Percentiles rank a stretch among this genome's conserved stretches.
Conservation (phyloP, 139 green algal species). For the Zygnema cylindricum region DNA sequence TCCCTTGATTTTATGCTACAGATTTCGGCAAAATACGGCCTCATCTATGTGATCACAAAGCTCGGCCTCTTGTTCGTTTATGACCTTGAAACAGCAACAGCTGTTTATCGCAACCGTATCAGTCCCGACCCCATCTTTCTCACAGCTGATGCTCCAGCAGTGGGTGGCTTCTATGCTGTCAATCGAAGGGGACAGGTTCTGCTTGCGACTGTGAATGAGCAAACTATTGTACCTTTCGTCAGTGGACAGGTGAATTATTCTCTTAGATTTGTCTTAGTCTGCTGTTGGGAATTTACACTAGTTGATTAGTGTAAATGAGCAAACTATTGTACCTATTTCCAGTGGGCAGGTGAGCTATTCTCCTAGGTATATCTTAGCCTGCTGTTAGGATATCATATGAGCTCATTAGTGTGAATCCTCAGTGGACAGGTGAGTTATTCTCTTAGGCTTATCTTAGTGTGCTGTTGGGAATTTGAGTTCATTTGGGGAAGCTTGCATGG, state of each 20-base stretch:
- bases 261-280: not conserved
- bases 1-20: slow-evolving; percentile 20
- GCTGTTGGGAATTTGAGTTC: too few relatives aligned
- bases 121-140: slow-evolving; percentile 96
- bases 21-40: slow-evolving; percentile 80
- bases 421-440: too few relatives aligned
- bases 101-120: slow-evolving; percentile 96
- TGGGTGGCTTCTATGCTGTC: slow-evolving; percentile 90
- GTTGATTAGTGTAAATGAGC: too few relatives aligned
- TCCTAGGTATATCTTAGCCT: too few relatives aligned
- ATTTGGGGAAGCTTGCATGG: too few relatives aligned
- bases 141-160: slow-evolving; percentile 72
- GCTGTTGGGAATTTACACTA: too few relatives aligned
- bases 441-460: not conserved
- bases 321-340: too few relatives aligned
- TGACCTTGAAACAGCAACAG: slow-evolving; percentile 93
- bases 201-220: slow-evolving; percentile 89
- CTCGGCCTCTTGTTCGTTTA: slow-evolving; percentile 99
- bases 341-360: too few relatives aligned
- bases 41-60: slow-evolving; percentile 98
- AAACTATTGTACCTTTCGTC: slow-evolving; percentile 93
- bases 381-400: too few relatives aligned
- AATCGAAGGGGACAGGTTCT: slow-evolving; percentile 93
- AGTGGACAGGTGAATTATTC: slow-evolving; percentile 63
- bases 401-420: too few relatives aligned